A percentile compares a stretch with the other conserved stretches of the same genome.
Conservation (phyloP, 306 rosid genomes). For the Vigna unguiculata region DNA sequence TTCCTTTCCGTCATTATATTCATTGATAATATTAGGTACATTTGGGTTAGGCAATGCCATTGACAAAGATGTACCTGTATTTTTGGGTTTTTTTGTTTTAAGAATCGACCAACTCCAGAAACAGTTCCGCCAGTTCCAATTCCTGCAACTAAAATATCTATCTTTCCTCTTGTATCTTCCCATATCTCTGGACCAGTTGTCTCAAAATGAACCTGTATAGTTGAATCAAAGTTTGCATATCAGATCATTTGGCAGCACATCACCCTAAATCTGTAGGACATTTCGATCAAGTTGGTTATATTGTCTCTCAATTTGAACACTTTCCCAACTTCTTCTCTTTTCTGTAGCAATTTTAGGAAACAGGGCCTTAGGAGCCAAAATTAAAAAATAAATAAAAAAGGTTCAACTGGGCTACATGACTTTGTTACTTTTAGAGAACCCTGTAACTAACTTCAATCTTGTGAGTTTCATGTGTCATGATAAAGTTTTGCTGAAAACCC, state of each 20-base stretch:
- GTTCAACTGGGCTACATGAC: slow-evolving; percentile 6
- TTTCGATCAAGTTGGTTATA: slow-evolving; percentile 30
- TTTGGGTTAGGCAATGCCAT: slow-evolving; percentile 18
- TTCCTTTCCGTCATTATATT: slow-evolving; percentile 31
- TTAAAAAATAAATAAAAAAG: slow-evolving; percentile 25
- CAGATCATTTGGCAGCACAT: slow-evolving; percentile 26
- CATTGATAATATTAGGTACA: slow-evolving; percentile 7
- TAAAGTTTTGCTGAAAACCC: background rate
- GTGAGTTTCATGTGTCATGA: background rate
- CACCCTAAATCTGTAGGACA: slow-evolving; percentile 38
- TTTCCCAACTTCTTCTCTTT: slow-evolving; percentile 24
- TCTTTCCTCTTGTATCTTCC: slow-evolving; percentile 97
- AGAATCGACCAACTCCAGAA: slow-evolving; percentile 84
- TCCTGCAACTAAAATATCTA: slow-evolving; percentile 94
- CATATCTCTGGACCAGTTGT: slow-evolving; percentile 99
- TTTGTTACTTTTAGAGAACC: slow-evolving; percentile 21
- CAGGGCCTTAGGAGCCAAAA: slow-evolving; percentile 13
- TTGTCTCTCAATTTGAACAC: slow-evolving; percentile 32
- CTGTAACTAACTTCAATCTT: slow-evolving; percentile 2
- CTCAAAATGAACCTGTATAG: slow-evolving; percentile 88
- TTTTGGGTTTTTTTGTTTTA: slow-evolving; percentile 81
- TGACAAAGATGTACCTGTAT: slow-evolving; percentile 65
- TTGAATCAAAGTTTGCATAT: slow-evolving; percentile 45
- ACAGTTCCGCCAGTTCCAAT: slow-evolving; percentile 99
- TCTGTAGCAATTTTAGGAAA: slow-evolving; percentile 10